A percentile compares a stretch with the other conserved stretches of the same genome.
These are phyloP conservation scores for Staphylotrichum longicolle DNA, from an alignment of 495 filamentous ascomycete genomes.

Conservation along the genomic window DNA sequence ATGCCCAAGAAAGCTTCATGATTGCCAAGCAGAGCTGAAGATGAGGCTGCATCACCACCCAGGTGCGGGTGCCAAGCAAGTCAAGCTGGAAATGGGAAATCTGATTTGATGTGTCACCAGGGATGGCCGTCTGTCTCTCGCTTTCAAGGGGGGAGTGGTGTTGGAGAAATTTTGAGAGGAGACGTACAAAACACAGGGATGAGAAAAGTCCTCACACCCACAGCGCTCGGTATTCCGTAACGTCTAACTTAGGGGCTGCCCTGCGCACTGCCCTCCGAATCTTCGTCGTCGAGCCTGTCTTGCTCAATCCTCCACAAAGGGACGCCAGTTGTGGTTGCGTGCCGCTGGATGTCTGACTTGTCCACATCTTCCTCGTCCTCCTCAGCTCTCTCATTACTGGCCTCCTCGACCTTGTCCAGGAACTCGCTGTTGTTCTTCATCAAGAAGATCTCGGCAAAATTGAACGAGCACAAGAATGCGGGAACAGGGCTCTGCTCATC, in stretches of 20 bases:
- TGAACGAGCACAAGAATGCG: constrained; percentile 2
- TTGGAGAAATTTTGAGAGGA: too few species aligned
- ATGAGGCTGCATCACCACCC: background rate
- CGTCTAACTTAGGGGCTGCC: background rate
- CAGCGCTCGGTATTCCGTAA: too few species aligned
- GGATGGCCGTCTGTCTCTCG: background rate
- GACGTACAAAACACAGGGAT: too few species aligned
- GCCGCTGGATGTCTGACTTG: too few species aligned
- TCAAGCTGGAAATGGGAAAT: background rate
- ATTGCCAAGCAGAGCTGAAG: background rate
- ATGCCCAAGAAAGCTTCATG: background rate
- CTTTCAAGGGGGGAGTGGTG: too few species aligned
- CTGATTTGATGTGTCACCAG: background rate
- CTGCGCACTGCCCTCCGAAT: background rate
- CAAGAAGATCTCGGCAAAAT: constrained; percentile 12
- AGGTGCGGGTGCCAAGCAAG: background rate
- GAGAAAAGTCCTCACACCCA: too few species aligned
- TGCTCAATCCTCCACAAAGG: background rate
- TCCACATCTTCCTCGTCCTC: background rate
- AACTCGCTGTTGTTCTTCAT: constrained; percentile 9
- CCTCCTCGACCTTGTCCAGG: background rate
- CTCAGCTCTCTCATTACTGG: background rate
- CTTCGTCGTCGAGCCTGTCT: background rate
- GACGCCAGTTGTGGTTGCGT: too few species aligned
- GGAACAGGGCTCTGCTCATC: constrained; percentile 1